phyloP scores from a whole-genome alignment of 352 stramenopile species.

The Aphanomyces stellatus region DNA sequence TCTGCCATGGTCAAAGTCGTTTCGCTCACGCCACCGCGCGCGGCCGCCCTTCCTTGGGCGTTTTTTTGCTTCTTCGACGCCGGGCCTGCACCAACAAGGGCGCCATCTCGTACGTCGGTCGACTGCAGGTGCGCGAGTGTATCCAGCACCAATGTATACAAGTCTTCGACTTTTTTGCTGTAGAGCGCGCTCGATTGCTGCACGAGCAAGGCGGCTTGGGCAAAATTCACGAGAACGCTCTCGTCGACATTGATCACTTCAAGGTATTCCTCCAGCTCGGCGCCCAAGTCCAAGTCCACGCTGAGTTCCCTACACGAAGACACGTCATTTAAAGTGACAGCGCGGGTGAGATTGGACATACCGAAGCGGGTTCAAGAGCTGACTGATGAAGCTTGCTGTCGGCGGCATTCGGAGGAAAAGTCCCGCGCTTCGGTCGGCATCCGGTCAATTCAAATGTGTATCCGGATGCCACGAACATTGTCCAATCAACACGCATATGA shows the following conservation, averaged over 20 bases:
- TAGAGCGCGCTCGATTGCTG: conserved; percentile 92
- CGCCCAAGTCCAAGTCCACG: conserved; percentile 87
- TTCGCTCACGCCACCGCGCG: conserved; percentile 13
- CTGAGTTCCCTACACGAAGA: conserved; percentile 61
- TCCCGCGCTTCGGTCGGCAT: background rate
- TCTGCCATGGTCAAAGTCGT: conserved; percentile 19
- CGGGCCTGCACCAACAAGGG: no score
- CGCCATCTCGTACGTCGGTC: conserved; percentile 40
- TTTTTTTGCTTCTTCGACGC: conserved; percentile 24
- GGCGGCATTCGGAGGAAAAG: background rate
- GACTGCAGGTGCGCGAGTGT: conserved; percentile 66
- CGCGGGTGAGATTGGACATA: conserved; percentile 22
- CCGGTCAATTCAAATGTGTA: background rate
- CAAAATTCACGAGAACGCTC: conserved; percentile 86
- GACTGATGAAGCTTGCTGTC: conserved; percentile 8
- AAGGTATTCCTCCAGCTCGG: conserved; percentile 86
- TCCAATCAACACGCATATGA: no score
- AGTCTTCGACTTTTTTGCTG: conserved; percentile 92
- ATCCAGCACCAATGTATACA: conserved; percentile 89
- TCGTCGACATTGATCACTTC: conserved; percentile 66
- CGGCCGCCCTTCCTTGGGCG: background rate
- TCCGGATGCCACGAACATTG: conserved; percentile 1
- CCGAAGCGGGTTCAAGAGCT: conserved; percentile 81
- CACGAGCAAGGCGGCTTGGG: conserved; percentile 88
- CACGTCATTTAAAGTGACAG: background rate